Conservation (phyloP, 2,329 filamentous ascomycete species). For the Trichophaea hybrida region DNA sequence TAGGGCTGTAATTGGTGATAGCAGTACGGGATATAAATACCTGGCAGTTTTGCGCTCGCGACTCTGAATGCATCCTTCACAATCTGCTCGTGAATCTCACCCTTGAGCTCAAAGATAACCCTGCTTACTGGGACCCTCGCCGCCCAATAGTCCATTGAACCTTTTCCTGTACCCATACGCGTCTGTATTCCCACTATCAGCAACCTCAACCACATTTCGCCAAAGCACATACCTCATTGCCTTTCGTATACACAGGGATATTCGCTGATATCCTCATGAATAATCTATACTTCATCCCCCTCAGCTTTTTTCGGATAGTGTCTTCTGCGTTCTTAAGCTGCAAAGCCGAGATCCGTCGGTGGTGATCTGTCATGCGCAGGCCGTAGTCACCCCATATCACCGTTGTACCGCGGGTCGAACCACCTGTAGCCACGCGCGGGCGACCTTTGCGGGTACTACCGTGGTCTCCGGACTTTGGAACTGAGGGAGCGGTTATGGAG, state of each 20-base stretch:
- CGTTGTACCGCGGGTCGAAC: conserved; percentile 81
- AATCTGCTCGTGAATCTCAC: conserved; percentile 85
- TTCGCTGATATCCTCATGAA: conserved; percentile 87
- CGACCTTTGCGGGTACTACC: conserved; percentile 17
- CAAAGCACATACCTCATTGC: conserved; percentile 57
- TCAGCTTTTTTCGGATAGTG: conserved; percentile 73
- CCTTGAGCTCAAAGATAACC: conserved; percentile 83
- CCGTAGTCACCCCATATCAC: conserved; percentile 95
- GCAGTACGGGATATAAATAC: conserved; percentile 37
- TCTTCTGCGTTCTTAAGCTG: conserved; percentile 86
- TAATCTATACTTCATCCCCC: conserved; percentile 81
- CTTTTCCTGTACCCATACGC: conserved; percentile 99
- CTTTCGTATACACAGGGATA: conserved; percentile 86
- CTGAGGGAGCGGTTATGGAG: conserved; percentile 3
- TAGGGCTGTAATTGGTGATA: background rate
- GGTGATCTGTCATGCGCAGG: conserved; percentile 81
- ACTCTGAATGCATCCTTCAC: conserved; percentile 85
- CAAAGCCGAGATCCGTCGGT: conserved; percentile 73
- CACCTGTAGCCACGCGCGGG: conserved; percentile 67
- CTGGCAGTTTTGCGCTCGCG: conserved; percentile 87
- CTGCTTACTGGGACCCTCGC: conserved; percentile 78
- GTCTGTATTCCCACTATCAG: conserved; percentile 38
- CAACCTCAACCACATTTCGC: background rate
- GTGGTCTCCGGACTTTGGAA: conserved; percentile 18
- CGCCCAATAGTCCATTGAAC: conserved; percentile 93